Conservation (phyloP, 352 stramenopile genomes). For the Nothophytophthora sp. region DNA sequence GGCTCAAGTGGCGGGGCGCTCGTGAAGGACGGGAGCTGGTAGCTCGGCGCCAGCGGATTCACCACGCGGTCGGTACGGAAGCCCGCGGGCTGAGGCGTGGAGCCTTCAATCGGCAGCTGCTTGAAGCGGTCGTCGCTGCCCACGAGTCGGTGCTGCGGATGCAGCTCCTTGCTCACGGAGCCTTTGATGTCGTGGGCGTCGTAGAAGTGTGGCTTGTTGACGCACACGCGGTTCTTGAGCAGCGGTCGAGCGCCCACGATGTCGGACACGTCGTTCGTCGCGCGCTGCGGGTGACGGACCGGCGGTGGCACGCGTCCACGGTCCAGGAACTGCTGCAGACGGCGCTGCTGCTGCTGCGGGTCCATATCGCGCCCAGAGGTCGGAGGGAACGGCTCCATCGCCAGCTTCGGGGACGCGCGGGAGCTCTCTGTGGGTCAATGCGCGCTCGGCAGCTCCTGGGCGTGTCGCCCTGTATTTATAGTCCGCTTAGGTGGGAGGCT, state of each 20-base stretch:
- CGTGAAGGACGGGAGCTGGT: slow-evolving; percentile 58
- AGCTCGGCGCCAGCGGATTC: slow-evolving; percentile 63
- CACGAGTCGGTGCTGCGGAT: slow-evolving; percentile 47
- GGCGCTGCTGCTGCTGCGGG: slow-evolving; percentile 33
- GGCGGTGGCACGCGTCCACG: slow-evolving; percentile 29
- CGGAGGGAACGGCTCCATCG: slow-evolving; percentile 16
- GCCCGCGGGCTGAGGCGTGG: slow-evolving; percentile 40
- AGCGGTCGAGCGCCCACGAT: slow-evolving; percentile 49
- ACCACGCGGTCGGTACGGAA: slow-evolving; percentile 70
- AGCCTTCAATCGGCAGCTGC: slow-evolving; percentile 70
- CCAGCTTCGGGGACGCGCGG: not conserved
- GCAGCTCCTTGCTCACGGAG: slow-evolving; percentile 60
- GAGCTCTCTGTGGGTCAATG: not conserved
- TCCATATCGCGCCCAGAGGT: slow-evolving; percentile 15
- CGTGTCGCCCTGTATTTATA: slow-evolving; percentile 10
- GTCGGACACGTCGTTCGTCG: slow-evolving; percentile 70
- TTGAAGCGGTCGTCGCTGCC: slow-evolving; percentile 64
- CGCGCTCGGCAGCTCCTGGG: not conserved
- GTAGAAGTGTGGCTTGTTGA: slow-evolving; percentile 72
- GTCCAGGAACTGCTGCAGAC: slow-evolving; percentile 48
- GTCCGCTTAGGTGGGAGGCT: not conserved
- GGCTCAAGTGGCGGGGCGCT: slow-evolving; percentile 37
- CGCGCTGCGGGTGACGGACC: slow-evolving; percentile 32
- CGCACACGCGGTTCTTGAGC: slow-evolving; percentile 64
- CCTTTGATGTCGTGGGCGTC: slow-evolving; percentile 60